Percentiles rank a stretch among this genome's conserved stretches.
These are phyloP conservation scores for Ophiostoma australiae DNA, from an alignment of 2,329 filamentous ascomycete genomes.

Conservation along the genomic window DNA sequence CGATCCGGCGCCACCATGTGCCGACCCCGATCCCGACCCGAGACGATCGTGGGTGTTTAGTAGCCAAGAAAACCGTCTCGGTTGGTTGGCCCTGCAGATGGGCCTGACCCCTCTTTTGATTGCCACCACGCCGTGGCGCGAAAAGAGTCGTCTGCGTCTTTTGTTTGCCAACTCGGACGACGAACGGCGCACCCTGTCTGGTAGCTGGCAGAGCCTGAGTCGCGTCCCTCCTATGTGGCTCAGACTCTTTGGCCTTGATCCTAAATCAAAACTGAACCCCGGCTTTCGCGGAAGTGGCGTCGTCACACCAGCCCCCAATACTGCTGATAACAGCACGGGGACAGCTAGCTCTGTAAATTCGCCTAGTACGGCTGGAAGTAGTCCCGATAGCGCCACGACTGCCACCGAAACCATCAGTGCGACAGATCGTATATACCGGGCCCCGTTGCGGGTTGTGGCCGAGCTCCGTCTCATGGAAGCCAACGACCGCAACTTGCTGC, in stretches of 20 bases:
- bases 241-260: constrained; percentile 26
- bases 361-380: not conserved
- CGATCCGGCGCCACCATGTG: constrained; percentile 14
- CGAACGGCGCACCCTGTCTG: constrained; percentile 26
- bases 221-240: constrained; percentile 28
- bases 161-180: constrained; percentile 27
- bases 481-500: constrained; percentile 24
- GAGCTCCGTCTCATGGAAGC: constrained; percentile 25
- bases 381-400: constrained; percentile 2
- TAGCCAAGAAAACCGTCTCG: constrained; percentile 25
- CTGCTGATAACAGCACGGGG: not conserved
- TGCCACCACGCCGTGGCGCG: constrained; percentile 26
- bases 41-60: constrained; percentile 30
- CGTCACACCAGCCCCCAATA: constrained; percentile 6
- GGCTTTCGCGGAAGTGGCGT: constrained; percentile 14
- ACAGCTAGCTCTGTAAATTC: not conserved
- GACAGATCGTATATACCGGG: constrained; percentile 27
- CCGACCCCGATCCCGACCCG: constrained; percentile 25
- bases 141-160: constrained; percentile 23
- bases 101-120: constrained; percentile 28
- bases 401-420: constrained; percentile 17
- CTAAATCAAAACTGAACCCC: not conserved
- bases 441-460: constrained; percentile 27
- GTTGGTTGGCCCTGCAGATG: constrained; percentile 28
- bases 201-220: constrained; percentile 26